Evolutionary conservation across 1,284 basidiomycete species (phyloP).

Genomic region (Leccinum solheimii): DNA sequence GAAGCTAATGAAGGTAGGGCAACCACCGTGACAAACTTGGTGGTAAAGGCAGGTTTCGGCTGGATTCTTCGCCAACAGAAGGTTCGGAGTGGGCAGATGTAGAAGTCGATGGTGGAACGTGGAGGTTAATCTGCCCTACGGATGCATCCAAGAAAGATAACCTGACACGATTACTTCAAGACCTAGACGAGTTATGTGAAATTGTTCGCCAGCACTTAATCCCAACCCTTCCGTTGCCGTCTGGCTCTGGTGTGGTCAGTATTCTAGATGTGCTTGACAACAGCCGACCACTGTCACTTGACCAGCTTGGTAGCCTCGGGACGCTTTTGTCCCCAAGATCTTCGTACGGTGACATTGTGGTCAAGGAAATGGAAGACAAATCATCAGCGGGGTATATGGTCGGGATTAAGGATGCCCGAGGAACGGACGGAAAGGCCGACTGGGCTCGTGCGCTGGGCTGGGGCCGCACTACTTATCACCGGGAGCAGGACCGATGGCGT

Average conservation of each 20-base stretch:
- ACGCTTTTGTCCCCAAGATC: slow-evolving; percentile 68
- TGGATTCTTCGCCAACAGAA: slow-evolving; percentile 60
- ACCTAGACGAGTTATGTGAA: slow-evolving; percentile 57
- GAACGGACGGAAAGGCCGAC: slow-evolving; percentile 67
- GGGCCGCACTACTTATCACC: slow-evolving; percentile 72
- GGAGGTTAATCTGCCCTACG: slow-evolving; percentile 88
- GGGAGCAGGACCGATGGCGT: slow-evolving; percentile 78
- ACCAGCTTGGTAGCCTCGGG: slow-evolving; percentile 69
- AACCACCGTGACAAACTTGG: slow-evolving; percentile 83
- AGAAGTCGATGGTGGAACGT: slow-evolving; percentile 52
- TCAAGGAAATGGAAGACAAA: slow-evolving; percentile 58
- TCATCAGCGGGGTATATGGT: slow-evolving; percentile 58
- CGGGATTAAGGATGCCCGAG: slow-evolving; percentile 88
- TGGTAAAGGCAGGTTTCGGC: slow-evolving; percentile 80
- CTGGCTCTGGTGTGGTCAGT: slow-evolving; percentile 23
- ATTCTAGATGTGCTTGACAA: slow-evolving; percentile 49
- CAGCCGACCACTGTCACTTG: slow-evolving; percentile 70
- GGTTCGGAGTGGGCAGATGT: slow-evolving; percentile 58
- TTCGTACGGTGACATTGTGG: slow-evolving; percentile 79
- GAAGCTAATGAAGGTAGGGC: slow-evolving; percentile 88
- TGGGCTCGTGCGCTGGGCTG: slow-evolving; percentile 78
- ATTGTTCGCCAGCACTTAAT: slow-evolving; percentile 92
- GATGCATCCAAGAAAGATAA: slow-evolving; percentile 91
- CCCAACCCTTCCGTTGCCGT: slow-evolving; percentile 44
- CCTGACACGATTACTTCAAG: slow-evolving; percentile 73